Evolutionary conservation across 805 yeast genomes (phyloP).

Genomic region (Spathaspora passalidarum): DNA sequence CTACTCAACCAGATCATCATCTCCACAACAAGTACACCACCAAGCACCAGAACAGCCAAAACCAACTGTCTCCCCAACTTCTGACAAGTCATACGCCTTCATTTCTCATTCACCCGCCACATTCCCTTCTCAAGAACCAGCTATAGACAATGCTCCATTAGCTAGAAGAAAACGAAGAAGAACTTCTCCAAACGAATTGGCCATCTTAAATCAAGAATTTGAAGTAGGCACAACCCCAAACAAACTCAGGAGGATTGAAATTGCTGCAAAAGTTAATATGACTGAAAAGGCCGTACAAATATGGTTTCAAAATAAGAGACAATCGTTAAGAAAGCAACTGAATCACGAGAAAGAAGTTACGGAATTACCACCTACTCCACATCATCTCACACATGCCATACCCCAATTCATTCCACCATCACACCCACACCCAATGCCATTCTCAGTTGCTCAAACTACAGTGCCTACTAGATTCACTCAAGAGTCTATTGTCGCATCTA

Average conservation of each 20-base stretch:
- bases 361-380: slow-evolving; percentile 38
- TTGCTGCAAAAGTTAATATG: slow-evolving; percentile 83
- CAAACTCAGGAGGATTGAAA: slow-evolving; percentile 67
- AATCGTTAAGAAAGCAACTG: slow-evolving; percentile 60
- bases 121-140: slow-evolving; percentile 77
- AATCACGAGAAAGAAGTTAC: slow-evolving; percentile 37
- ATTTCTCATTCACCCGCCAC: slow-evolving; percentile 92
- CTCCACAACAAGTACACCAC: slow-evolving; percentile 10
- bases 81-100: slow-evolving; percentile 63
- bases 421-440: slow-evolving; percentile 1
- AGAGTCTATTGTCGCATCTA: slow-evolving; percentile 4
- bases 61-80: not conserved
- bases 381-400: slow-evolving; percentile 10
- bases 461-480: not conserved
- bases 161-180: slow-evolving; percentile 95
- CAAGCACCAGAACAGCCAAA: slow-evolving; percentile 3
- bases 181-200: slow-evolving; percentile 84
- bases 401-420: slow-evolving; percentile 3
- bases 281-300: slow-evolving; percentile 97
- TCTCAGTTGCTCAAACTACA: slow-evolving; percentile 9
- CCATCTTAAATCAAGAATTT: slow-evolving; percentile 79
- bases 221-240: slow-evolving; percentile 77
- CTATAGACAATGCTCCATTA: slow-evolving; percentile 84
- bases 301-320: slow-evolving; percentile 97
- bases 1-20: not conserved